These are phyloP conservation scores for Blumeriella jaapii DNA, from an alignment of 2,329 filamentous ascomycete genomes.

Conservation along the genomic window DNA sequence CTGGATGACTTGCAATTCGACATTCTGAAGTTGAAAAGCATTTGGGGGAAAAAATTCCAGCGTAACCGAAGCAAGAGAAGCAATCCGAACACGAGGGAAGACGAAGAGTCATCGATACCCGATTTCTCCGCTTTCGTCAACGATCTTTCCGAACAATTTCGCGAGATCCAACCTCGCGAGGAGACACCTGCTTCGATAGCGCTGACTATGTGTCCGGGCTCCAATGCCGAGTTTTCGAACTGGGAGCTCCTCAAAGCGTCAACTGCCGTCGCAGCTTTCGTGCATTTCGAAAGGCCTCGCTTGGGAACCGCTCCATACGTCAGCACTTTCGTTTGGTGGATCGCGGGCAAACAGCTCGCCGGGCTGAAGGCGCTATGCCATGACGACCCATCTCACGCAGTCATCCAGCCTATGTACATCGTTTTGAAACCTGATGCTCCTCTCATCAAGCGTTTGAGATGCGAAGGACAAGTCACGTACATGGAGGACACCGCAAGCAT, in stretches of 20 bases:
- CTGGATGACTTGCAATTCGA: conserved; percentile 6
- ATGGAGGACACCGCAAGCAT: conserved; percentile 4
- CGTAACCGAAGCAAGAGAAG: not conserved
- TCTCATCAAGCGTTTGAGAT: conserved; percentile 1
- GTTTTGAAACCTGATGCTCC: conserved; percentile 2
- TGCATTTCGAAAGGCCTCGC: not conserved
- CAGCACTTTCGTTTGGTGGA: conserved; percentile 6
- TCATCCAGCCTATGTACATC: conserved; percentile 2
- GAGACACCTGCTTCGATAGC: conserved; percentile 13
- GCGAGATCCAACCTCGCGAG: conserved; percentile 16
- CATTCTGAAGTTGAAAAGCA: conserved; percentile 5
- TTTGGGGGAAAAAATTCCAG: conserved; percentile 10
- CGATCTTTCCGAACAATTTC: conserved; percentile 15
- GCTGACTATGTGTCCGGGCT: conserved; percentile 10
- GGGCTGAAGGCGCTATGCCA: conserved; percentile 2
- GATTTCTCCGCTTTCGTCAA: conserved; percentile 3
- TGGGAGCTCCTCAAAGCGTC: conserved; percentile 39
- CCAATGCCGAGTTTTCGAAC: conserved; percentile 13
- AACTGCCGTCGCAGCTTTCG: conserved; percentile 18
- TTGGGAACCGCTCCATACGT: not conserved
- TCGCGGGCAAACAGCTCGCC: conserved; percentile 5
- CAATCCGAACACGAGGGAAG: conserved; percentile 1
- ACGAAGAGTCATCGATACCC: not conserved
- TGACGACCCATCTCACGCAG: not conserved
- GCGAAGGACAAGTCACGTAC: conserved; percentile 1